phyloP scores from a whole-genome alignment of 2,329 filamentous ascomycete genomes.

The Tympanopsis confertula region DNA sequence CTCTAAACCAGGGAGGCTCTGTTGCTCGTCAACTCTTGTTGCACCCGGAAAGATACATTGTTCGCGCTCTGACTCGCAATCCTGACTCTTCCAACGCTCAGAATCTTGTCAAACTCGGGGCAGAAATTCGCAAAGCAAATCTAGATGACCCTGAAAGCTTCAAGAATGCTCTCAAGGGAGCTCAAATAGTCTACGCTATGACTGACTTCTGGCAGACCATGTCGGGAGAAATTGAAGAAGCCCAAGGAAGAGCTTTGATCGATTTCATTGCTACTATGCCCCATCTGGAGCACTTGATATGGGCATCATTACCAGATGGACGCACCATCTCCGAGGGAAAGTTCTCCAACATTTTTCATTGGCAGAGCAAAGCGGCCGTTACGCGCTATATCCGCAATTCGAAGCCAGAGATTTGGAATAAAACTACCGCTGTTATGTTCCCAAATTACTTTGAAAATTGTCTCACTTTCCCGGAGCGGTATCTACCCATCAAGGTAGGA shows the following conservation, averaged over 20 bases:
- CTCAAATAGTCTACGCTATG: not conserved
- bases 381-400: not conserved
- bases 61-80: not conserved
- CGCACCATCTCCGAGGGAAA: not conserved
- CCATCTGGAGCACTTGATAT: not conserved
- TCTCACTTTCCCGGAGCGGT: not conserved
- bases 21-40: not conserved
- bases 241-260: not conserved
- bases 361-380: not conserved
- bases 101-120: not conserved
- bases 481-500: not conserved
- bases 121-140: not conserved
- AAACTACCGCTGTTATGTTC: not conserved
- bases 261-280: not conserved
- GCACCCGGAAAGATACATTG: not conserved
- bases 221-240: not conserved
- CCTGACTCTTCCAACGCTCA: not conserved
- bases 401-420: not conserved
- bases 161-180: not conserved
- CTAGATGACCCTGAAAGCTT: not conserved
- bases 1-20: not conserved
- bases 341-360: not conserved
- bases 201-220: not conserved
- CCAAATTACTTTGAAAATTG: not conserved
- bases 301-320: not conserved